Evolutionary conservation across 345 rosid species (phyloP).

Genomic region (sweet orange (Citrus sinensis)): DNA sequence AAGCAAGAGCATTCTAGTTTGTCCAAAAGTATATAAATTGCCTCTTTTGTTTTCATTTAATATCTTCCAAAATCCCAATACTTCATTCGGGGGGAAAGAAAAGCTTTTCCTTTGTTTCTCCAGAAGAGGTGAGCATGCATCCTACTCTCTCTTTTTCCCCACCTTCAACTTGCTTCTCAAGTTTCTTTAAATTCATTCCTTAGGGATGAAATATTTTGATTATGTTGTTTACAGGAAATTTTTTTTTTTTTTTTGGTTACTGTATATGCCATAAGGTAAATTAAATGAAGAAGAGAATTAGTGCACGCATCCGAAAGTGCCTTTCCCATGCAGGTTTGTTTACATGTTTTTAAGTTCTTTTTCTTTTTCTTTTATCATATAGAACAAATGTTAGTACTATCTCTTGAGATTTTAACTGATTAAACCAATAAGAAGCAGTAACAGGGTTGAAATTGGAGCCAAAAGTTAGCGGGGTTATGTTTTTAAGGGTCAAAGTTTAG

Average conservation of each 20-base stretch:
- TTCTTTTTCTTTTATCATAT: neutral
- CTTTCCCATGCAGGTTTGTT: constrained; percentile 21
- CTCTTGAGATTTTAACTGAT: too few relatives aligned
- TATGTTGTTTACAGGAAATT: neutral
- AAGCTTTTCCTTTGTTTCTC: neutral
- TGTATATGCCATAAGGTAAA: neutral
- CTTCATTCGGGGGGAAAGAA: too few relatives aligned
- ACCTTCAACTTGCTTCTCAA: too few relatives aligned
- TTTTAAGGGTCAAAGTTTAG: too few relatives aligned
- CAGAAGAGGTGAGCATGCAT: neutral
- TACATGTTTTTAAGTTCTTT: neutral
- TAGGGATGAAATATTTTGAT: too few relatives aligned
- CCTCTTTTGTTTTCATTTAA: neutral
- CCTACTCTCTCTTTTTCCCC: too few relatives aligned
- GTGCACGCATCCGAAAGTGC: constrained; percentile 20
- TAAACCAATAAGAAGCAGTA: too few relatives aligned
- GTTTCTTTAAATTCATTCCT: too few relatives aligned
- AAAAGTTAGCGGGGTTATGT: too few relatives aligned
- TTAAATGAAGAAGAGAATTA: constrained; percentile 29
- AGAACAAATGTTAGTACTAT: too few relatives aligned
- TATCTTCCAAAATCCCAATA: neutral
- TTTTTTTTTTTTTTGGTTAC: neutral
- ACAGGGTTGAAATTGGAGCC: too few relatives aligned
- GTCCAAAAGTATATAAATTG: neutral
- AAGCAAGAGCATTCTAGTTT: too few relatives aligned